A percentile compares a stretch with the other conserved stretches of the same genome.
These are phyloP conservation scores for Heliophila coronopifolia DNA, from an alignment of 441 rosid species.

Conservation along the genomic window DNA sequence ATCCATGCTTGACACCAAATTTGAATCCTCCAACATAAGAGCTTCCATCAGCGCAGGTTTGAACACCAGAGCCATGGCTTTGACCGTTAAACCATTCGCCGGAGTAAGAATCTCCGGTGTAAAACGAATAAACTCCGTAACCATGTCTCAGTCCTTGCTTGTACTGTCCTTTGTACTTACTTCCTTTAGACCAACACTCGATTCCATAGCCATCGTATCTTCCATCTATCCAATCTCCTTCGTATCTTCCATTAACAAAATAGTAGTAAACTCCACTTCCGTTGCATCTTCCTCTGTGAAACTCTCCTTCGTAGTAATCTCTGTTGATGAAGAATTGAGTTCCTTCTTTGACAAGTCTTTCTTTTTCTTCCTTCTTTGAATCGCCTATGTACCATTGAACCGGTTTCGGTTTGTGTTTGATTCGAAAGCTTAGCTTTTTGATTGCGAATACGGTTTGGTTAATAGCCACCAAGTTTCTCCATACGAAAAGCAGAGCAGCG, in stretches of 20 bases:
- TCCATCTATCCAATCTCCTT: constrained; percentile 92
- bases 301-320: constrained; percentile 88
- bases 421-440: constrained; percentile 37
- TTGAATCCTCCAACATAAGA: constrained; percentile 74
- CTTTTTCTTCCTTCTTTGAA: constrained; percentile 19
- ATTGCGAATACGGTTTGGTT: constrained; percentile 35
- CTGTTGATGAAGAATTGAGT: constrained; percentile 88
- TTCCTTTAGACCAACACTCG: constrained; percentile 93
- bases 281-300: constrained; percentile 65
- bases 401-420: constrained; percentile 40
- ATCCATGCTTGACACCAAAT: constrained; percentile 78
- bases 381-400: constrained; percentile 81
- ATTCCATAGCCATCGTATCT: constrained; percentile 82
- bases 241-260: constrained; percentile 71
- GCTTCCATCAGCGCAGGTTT: constrained; percentile 82
- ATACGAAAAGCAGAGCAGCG: constrained; percentile 63
- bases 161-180: constrained; percentile 83
- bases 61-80: constrained; percentile 82
- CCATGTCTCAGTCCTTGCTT: constrained; percentile 80
- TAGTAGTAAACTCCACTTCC: constrained; percentile 93
- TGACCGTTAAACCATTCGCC: constrained; percentile 95
- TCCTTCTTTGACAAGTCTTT: constrained; percentile 55
- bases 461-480: constrained; percentile 54
- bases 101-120: constrained; percentile 79
- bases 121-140: constrained; percentile 69